These are phyloP conservation scores for Penicillium crystallinum DNA, from an alignment of 495 filamentous ascomycete genomes.

Conservation along the genomic window DNA sequence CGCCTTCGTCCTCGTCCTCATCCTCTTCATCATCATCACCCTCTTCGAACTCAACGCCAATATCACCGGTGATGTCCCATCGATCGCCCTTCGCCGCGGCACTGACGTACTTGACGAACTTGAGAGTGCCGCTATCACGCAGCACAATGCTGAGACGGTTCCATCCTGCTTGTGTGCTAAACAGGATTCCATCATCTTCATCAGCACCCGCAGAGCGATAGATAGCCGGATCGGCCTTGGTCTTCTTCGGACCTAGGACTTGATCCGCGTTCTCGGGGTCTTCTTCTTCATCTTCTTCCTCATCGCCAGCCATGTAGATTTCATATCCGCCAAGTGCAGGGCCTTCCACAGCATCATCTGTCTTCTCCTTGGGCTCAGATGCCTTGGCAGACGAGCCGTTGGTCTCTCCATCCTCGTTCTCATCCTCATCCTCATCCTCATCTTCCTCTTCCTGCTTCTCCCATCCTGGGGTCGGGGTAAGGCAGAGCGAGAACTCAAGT, in stretches of 20 bases:
- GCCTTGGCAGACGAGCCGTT: constrained; percentile 6
- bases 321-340: constrained; percentile 74
- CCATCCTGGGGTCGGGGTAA: constrained; percentile 82
- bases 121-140: constrained; percentile 76
- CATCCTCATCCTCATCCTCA: constrained; percentile 49
- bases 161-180: constrained; percentile 83
- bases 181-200: constrained; percentile 90
- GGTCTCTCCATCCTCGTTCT: constrained; percentile 28
- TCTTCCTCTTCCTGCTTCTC: constrained; percentile 62
- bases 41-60: constrained; percentile 44
- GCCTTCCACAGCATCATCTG: constrained; percentile 41
- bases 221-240: constrained; percentile 67
- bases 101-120: constrained; percentile 96
- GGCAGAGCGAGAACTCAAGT: constrained; percentile 77
- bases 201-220: constrained; percentile 67
- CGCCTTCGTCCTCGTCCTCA: constrained; percentile 20
- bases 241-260: constrained; percentile 24
- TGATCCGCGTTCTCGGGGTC: constrained; percentile 25
- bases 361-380: constrained; percentile 21
- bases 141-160: constrained; percentile 86
- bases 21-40: constrained; percentile 36
- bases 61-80: constrained; percentile 79
- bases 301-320: constrained; percentile 86
- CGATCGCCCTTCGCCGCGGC: constrained; percentile 75
- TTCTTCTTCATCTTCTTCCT: constrained; percentile 53